Evolutionary conservation across 768 basidiomycete genomes (phyloP).

Genomic region (Inosperma sp.): DNA sequence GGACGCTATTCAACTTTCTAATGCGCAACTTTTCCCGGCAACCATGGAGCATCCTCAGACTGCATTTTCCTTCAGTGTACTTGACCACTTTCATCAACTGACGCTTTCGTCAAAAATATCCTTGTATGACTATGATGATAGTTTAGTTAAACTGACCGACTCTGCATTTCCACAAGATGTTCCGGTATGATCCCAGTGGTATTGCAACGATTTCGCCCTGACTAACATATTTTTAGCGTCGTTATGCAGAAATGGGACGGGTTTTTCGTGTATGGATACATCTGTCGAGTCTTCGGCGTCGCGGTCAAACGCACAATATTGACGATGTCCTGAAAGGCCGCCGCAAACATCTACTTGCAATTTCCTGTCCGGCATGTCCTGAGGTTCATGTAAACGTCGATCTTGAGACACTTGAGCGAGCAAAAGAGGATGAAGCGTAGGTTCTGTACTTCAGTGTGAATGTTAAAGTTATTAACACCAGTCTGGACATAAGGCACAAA

Average conservation of each 20-base stretch:
- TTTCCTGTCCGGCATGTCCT: slow-evolving; percentile 26
- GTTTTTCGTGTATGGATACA: slow-evolving; percentile 23
- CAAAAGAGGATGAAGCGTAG: slow-evolving; percentile 15
- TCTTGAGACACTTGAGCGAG: slow-evolving; percentile 12
- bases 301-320: slow-evolving; percentile 22
- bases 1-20: slow-evolving; percentile 2
- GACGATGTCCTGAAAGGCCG: slow-evolving; percentile 14
- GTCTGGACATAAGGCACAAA: slow-evolving; percentile 16
- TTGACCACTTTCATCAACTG: neutral
- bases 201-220: neutral
- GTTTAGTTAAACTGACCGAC: slow-evolving; percentile 21
- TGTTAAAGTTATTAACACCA: neutral
- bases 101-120: neutral
- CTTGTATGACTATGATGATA: slow-evolving; percentile 27
- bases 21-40: slow-evolving; percentile 3
- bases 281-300: slow-evolving; percentile 12
- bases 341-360: slow-evolving; percentile 9
- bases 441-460: neutral
- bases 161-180: slow-evolving; percentile 18
- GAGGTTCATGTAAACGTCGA: slow-evolving; percentile 27
- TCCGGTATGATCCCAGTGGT: slow-evolving; percentile 16
- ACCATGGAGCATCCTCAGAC: slow-evolving; percentile 4
- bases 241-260: slow-evolving; percentile 18
- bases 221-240: slow-evolving; percentile 14
- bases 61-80: neutral